phyloP scores from a whole-genome alignment of 805 yeast genomes.

The Metschnikowia koreensis region DNA sequence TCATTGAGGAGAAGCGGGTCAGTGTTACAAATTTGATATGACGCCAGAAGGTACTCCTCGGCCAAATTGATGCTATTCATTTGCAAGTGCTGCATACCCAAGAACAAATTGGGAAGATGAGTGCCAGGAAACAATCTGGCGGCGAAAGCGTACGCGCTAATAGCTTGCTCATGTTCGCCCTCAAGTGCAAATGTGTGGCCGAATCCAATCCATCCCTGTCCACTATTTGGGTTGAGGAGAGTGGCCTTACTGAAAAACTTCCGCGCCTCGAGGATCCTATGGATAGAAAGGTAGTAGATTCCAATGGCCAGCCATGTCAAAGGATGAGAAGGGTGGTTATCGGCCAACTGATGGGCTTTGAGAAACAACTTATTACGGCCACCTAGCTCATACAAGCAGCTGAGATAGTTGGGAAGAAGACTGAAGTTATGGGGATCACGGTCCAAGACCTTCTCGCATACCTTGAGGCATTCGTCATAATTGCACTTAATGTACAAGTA shows the following conservation, averaged over 20 bases:
- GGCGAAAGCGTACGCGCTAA: conserved; percentile 95
- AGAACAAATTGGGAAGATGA: conserved; percentile 81
- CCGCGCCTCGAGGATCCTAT: conserved; percentile 77
- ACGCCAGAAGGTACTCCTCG: conserved; percentile 76
- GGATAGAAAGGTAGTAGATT: conserved; percentile 75
- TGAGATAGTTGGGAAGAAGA: conserved; percentile 72
- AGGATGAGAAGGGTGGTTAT: conserved; percentile 73
- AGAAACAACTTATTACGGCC: conserved; percentile 78
- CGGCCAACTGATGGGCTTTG: conserved; percentile 82
- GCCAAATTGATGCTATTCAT: conserved; percentile 81
- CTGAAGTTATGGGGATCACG: conserved; percentile 71
- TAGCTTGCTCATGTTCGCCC: conserved; percentile 99
- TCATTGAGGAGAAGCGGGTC: conserved; percentile 92
- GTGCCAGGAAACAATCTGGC: conserved; percentile 88
- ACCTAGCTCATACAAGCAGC: conserved; percentile 82
- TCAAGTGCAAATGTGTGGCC: conserved; percentile 97
- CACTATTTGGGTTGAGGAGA: conserved; percentile 81
- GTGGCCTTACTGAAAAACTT: conserved; percentile 87
- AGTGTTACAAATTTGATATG: conserved; percentile 72
- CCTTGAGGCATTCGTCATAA: conserved; percentile 68
- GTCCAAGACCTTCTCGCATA: conserved; percentile 61
- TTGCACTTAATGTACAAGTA: conserved; percentile 70
- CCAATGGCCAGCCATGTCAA: conserved; percentile 94
- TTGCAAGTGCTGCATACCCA: conserved; percentile 95
- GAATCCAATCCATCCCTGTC: conserved; percentile 97